Base-by-base conservation (phyloP, 306 rosid species). In the Heteromeles arbutifolia region DNA sequence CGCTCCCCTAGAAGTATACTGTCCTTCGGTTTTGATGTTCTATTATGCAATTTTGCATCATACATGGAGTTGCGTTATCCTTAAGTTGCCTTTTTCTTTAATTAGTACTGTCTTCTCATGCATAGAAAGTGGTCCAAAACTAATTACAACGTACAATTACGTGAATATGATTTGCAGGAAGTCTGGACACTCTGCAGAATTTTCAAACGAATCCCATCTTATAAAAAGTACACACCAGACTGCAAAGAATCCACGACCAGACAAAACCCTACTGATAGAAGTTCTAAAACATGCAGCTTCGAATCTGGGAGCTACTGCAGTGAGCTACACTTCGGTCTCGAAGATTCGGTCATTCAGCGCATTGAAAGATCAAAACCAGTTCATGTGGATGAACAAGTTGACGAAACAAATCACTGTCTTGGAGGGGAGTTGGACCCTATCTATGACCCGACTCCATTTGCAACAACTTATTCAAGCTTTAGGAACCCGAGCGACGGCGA, bases 101-200 rank as follows among this genome's bases (percentile, higher is more conserved):
- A 48, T 17, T 48, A 45, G 18, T 45, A 14, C 39, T 15, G 19
- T 48, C 19, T 48, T 48, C 52, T 48, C 19, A 48, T 48, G 53
- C 53, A 48, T 14, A 48, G 53, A 48, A 48, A 48, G 19, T 14
- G 53, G 18, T 48, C 53, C 15, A 48, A 48, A 48, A 48, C 53
- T 15, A 48, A 48, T 48, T 4, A 48, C 26, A 17, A 12, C 41
- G 19, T 65, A 34, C 3, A 11, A 31, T 43, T 17, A 28, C 34
- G 8, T 82, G 41, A 32, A 18, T 22, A 66, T 43, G 31, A 37
- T 69, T 82, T 76, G 77, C 91, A 93, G 98, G 98, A 93, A 82
- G 97, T 93, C 52, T 93, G 97, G 98, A 93, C 97, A 31, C 86
- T 93, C 0, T 93, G 98, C 86, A 62, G 93, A 77, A 91, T 93